Percentiles rank a stretch among this genome's conserved stretches.
These are phyloP conservation scores for Pythium grandisporangium DNA, from an alignment of 352 stramenopile genomes.

Conservation along the genomic window DNA sequence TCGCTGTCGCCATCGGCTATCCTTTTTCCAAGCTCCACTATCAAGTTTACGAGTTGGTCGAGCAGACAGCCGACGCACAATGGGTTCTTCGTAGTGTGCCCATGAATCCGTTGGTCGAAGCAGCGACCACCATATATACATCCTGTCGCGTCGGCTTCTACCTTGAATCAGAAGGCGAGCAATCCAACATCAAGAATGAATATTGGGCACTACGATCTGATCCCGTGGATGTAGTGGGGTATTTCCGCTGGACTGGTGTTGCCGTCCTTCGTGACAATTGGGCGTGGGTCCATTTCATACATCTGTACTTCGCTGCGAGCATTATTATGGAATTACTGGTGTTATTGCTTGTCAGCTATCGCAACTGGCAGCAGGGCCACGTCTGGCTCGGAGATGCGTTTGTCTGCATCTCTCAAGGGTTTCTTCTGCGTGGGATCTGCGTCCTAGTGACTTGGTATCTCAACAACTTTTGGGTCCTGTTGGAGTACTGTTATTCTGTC, in stretches of 20 bases:
- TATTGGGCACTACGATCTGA: conserved; percentile 4
- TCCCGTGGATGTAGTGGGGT: conserved; percentile 1
- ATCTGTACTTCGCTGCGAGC: conserved; percentile 17
- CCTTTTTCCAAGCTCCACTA: conserved; percentile 6
- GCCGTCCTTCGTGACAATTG: conserved; percentile 6
- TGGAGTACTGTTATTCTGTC: conserved; percentile 14
- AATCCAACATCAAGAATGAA: conserved; percentile 9
- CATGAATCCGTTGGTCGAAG: not conserved
- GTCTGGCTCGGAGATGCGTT: conserved; percentile 37
- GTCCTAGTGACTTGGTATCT: conserved; percentile 21
- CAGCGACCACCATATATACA: not conserved
- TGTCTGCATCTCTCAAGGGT: conserved; percentile 18
- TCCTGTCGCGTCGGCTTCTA: conserved; percentile 9
- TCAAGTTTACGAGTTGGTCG: conserved; percentile 2
- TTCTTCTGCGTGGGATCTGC: conserved; percentile 20
- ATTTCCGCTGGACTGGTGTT: not conserved
- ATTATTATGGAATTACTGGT: conserved; percentile 17
- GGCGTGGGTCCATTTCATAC: conserved; percentile 18
- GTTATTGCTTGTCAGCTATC: conserved; percentile 19
- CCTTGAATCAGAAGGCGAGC: not conserved
- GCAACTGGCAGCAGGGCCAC: conserved; percentile 14
- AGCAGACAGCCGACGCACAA: not conserved
- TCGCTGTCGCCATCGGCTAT: conserved; percentile 6
- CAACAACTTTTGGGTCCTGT: conserved; percentile 26
- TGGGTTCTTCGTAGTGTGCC: conserved; percentile 8